Evolutionary conservation across 805 yeast species (phyloP).

Genomic region (Debaryomyces hansenii): DNA sequence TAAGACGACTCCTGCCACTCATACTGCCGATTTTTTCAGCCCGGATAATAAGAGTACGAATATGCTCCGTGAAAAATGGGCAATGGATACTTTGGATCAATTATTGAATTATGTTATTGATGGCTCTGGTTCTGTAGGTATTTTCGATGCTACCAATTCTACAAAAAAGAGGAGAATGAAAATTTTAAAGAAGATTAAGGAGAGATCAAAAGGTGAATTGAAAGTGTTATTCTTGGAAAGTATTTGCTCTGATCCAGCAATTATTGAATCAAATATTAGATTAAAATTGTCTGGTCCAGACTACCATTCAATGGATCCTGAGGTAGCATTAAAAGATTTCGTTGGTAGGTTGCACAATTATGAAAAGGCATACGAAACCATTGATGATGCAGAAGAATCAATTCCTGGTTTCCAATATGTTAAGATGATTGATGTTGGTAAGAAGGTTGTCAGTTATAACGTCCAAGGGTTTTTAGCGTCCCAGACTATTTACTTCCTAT

Average conservation of each 20-base stretch:
- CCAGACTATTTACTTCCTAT: conserved; percentile 85
- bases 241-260: conserved; percentile 74
- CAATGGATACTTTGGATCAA: conserved; percentile 87
- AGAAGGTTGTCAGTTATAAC: conserved; percentile 88
- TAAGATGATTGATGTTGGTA: conserved; percentile 95
- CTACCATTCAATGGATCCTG: conserved; percentile 81
- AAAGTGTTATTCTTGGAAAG: conserved; percentile 86
- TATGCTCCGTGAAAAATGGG: conserved; percentile 87
- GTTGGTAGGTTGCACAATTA: conserved; percentile 78
- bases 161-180: conserved; percentile 63
- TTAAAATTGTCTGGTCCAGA: conserved; percentile 93
- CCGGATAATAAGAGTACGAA: conserved; percentile 72
- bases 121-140: conserved; percentile 89
- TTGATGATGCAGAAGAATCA: conserved; percentile 76
- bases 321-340: conserved; percentile 77
- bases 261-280: conserved; percentile 80
- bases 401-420: conserved; percentile 75
- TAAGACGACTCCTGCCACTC: conserved; percentile 28
- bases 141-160: conserved; percentile 82
- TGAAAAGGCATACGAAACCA: conserved; percentile 86
- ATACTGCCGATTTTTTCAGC: conserved; percentile 81
- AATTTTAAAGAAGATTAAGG: conserved; percentile 57
- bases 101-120: conserved; percentile 75
- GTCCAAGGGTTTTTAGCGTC: conserved; percentile 86
- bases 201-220: conserved; percentile 57